A percentile compares a stretch with the other conserved stretches of the same genome.
Conservation (phyloP, 805 yeast species). For the Starmerella davenportii region DNA sequence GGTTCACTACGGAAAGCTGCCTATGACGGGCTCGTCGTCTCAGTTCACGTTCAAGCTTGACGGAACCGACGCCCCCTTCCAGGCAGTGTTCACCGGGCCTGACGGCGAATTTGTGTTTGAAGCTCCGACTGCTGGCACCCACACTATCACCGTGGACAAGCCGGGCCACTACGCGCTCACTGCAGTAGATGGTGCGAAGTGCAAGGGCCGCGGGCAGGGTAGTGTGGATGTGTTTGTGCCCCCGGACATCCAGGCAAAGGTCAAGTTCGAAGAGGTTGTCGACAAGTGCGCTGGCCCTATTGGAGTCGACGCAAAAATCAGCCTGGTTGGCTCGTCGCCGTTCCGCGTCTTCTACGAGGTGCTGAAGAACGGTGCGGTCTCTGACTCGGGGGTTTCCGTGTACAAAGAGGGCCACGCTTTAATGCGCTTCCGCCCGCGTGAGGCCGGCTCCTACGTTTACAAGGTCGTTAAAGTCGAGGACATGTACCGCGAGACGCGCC, state of each 20-base stretch:
- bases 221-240: constrained; percentile 39
- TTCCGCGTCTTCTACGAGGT: constrained; percentile 45
- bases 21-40: background rate
- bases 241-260: constrained; percentile 32
- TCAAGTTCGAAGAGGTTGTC: constrained; percentile 37
- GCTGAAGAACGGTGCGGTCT: constrained; percentile 1
- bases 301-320: constrained; percentile 59
- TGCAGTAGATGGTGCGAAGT: constrained; percentile 38
- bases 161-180: constrained; percentile 53
- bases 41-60: constrained; percentile 9
- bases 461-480: constrained; percentile 46
- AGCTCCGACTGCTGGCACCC: constrained; percentile 1
- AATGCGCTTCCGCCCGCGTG: constrained; percentile 54
- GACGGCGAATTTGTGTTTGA: constrained; percentile 1
- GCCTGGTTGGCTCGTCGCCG: constrained; percentile 64
- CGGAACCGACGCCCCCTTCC: constrained; percentile 32
- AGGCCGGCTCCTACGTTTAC: constrained; percentile 67
- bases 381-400: background rate
- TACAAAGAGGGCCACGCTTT: constrained; percentile 19
- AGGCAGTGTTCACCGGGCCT: constrained; percentile 18
- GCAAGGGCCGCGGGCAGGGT: constrained; percentile 50
- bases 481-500: constrained; percentile 23
- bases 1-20: background rate
- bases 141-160: constrained; percentile 6
- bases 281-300: constrained; percentile 88